Evolutionary conservation across 164 flowering plant species (phyloP), one percentile per base, ranked within the genome.

Genomic region (Stephania cephalantha): DNA sequence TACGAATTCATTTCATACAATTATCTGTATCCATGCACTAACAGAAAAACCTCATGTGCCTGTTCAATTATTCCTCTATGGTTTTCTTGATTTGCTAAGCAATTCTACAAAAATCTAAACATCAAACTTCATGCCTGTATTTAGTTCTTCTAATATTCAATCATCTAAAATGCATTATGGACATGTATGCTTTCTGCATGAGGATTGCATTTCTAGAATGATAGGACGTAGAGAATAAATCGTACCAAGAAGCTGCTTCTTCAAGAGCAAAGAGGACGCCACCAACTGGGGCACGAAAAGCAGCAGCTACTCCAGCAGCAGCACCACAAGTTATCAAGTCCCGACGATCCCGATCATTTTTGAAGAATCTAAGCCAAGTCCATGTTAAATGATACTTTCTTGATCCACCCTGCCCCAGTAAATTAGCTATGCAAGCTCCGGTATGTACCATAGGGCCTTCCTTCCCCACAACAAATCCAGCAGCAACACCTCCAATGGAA

Each of bases 381-480:
- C 98, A 94, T 6, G 98, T 94, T 79, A 94, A 82, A 74, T 82
- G 90, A 71, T 92, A 90, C 79, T 89, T 92, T 22, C 87, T 84
- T 5, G 98, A 94, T 46, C 98, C 98, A 44, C 98, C 98, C 77
- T 94, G 98, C 11, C 97, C 98, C 48, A 94, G 92, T 72, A 94
- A 85, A 52, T 79, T 77, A 68, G 98, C 98, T 63, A 94, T 87
- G 82, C 98, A 94, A 69, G 98, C 95, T 67, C 98, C 98, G 7
- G 98, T 94, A 77, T 94, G 98, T 29, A 94, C 98, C 98, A 94
- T 94, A 30, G 98, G 98, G 35, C 98, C 98, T 81, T 90, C 98
- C 84, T 94, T 94, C 6, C 98, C 97, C 70, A 92, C 86, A 81
- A 92, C 95, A 87, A 94, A 87, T 78, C 96, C 96, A 77, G 88